Evolutionary conservation across 306 rosid genomes (phyloP), one percentile per base, ranked within the genome.

Genomic region (Quercus aquifolioides): DNA sequence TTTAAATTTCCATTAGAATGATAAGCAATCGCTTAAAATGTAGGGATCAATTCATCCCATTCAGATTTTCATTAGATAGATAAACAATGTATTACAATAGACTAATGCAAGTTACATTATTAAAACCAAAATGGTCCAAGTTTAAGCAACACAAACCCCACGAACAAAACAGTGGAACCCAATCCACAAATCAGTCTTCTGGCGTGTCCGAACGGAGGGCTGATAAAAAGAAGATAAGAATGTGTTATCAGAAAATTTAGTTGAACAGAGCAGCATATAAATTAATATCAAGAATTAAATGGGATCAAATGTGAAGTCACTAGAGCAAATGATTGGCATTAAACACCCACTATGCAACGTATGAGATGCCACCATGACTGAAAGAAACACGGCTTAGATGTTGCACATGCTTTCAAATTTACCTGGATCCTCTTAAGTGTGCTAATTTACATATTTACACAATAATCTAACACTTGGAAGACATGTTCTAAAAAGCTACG

Each of bases 191-290:
- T 55, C 86, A 88, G 4, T n/a, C 68, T 19, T 72, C 88, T 8
- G 85, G 59, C 25, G 83, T 76, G 79, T 89, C 97, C n/a, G 91
- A 73, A 14, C 97, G 89, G 69, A 85, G 0, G 59, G 87, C 94
- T 91, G 94, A 76, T 38, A 54, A 9, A 60, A 76, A 35, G 78
- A 51, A 14, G 51, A 76, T 14, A 4, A 49, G 78, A 62, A 55
- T 43, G 21, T 51, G 76, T 12, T 30, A 60, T 85, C 80, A 85
- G 84, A 60, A 31, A 67, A 41, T 63, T 38, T 12, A 19, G 30
- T n/a, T 20, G 51, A 43, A 43, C 41, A 43, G 14, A 1, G 51
- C 51, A 11, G 51, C 51, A 43, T 43, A 43, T 43, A 43, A 43
- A 43, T 43, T 43, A 10, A 43, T 43, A 9, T 2, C 51, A 43